These are phyloP conservation scores for Aphanoascus verrucosus DNA, from an alignment of 2,329 filamentous ascomycete species.

Conservation along the genomic window DNA sequence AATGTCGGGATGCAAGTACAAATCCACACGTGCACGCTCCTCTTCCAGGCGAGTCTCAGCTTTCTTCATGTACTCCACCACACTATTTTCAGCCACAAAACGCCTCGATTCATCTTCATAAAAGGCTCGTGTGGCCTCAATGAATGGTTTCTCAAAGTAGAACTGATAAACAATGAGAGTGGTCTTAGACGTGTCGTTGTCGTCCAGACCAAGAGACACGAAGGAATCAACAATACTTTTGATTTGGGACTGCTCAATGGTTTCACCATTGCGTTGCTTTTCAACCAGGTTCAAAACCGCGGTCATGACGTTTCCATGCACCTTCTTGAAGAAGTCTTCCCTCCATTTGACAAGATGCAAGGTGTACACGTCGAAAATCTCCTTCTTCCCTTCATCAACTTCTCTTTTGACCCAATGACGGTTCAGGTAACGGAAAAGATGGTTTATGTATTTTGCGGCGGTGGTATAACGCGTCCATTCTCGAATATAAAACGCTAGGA, in stretches of 20 bases:
- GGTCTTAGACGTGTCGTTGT: slow-evolving; percentile 82
- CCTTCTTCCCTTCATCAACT: slow-evolving; percentile 97
- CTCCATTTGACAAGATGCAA: slow-evolving; percentile 94
- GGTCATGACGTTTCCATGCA: slow-evolving; percentile 83
- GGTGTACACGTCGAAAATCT: slow-evolving; percentile 96
- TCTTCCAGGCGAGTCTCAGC: slow-evolving; percentile 80
- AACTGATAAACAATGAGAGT: slow-evolving; percentile 89
- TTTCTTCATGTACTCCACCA: slow-evolving; percentile 99
- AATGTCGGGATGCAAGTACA: slow-evolving; percentile 89
- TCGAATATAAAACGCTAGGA: slow-evolving; percentile 85
- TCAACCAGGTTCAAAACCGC: slow-evolving; percentile 91
- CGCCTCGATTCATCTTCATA: slow-evolving; percentile 87
- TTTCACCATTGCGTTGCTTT: slow-evolving; percentile 94
- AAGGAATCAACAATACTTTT: slow-evolving; percentile 96
- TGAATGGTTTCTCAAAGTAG: slow-evolving; percentile 88
- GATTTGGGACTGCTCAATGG: slow-evolving; percentile 92
- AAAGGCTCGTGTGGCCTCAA: slow-evolving; percentile 71
- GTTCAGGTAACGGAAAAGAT: slow-evolving; percentile 91
- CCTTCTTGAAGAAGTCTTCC: slow-evolving; percentile 72
- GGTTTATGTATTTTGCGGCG: slow-evolving; percentile 93
- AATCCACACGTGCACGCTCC: slow-evolving; percentile 83
- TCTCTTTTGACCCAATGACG: slow-evolving; percentile 98
- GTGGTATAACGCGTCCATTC: slow-evolving; percentile 96
- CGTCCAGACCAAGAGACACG: slow-evolving; percentile 86
- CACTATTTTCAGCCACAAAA: slow-evolving; percentile 91